Evolutionary conservation across 441 rosid species (phyloP).

Genomic region (Syzygium syzygioides): DNA sequence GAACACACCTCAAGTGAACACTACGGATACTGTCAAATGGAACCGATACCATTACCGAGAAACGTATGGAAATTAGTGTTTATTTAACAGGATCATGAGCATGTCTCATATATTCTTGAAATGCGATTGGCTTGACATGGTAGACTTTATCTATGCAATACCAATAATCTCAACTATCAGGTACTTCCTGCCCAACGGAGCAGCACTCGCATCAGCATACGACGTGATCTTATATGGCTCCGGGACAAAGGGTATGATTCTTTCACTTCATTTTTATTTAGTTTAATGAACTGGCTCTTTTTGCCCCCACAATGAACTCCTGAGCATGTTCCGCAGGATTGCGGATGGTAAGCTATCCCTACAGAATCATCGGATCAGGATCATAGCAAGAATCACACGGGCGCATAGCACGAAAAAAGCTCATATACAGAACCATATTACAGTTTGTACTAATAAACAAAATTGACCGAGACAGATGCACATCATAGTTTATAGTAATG

Average conservation of each 20-base stretch:
- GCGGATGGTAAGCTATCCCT: background rate
- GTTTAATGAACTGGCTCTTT: background rate
- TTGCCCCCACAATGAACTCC: background rate
- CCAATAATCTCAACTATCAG: background rate
- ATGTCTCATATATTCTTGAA: background rate
- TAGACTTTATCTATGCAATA: background rate
- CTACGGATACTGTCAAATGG: background rate
- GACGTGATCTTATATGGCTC: background rate
- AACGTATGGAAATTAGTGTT: background rate
- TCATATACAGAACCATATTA: background rate
- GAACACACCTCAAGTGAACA: background rate
- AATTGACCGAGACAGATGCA: background rate
- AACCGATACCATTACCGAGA: background rate
- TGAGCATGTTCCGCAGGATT: background rate
- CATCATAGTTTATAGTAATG: background rate
- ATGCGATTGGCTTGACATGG: background rate
- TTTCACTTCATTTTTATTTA: background rate
- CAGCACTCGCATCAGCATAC: background rate
- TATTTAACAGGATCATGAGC: background rate
- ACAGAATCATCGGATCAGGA: background rate
- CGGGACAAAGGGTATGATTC: background rate
- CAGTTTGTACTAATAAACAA: background rate
- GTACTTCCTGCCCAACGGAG: background rate
- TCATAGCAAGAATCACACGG: background rate
- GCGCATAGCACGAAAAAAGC: background rate